A percentile compares a stretch with the other conserved stretches of the same genome.
Evolutionary conservation across 2,329 filamentous ascomycete species (phyloP).

Genomic region (Microcyclospora tardicrescens): DNA sequence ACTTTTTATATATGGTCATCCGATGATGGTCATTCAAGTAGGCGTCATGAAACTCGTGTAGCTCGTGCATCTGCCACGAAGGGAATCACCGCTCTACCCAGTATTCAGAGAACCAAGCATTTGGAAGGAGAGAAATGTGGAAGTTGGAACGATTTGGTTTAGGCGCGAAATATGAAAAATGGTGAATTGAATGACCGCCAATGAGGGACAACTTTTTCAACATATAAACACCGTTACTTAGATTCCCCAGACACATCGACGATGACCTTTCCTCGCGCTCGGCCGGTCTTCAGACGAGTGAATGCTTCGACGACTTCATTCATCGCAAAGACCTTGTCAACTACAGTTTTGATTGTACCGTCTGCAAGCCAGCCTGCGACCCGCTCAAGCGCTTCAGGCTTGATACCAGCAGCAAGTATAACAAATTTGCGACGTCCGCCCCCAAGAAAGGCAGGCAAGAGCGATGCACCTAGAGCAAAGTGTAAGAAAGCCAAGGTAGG

Average conservation of each 20-base stretch:
- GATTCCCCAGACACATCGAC: conserved; percentile 16
- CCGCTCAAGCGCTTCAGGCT: conserved; percentile 33
- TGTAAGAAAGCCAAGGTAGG: conserved; percentile 4
- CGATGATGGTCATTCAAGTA: too few species aligned
- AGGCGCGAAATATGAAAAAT: too few species aligned
- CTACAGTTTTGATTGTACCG: conserved; percentile 42
- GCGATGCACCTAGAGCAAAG: conserved; percentile 20
- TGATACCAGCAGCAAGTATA: conserved; percentile 25
- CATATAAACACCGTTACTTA: too few species aligned
- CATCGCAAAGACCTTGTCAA: conserved; percentile 44
- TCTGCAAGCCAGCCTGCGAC: conserved; percentile 43
- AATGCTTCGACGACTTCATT: conserved; percentile 46
- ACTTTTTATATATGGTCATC: too few species aligned
- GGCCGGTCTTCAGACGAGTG: conserved; percentile 43
- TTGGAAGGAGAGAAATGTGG: too few species aligned
- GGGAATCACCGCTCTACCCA: too few species aligned
- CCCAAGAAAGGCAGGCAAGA: conserved; percentile 36
- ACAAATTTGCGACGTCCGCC: conserved; percentile 36
- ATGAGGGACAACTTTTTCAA: too few species aligned
- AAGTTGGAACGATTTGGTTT: too few species aligned
- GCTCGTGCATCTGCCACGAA: too few species aligned
- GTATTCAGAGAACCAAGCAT: too few species aligned
- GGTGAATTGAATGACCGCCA: too few species aligned
- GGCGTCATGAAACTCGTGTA: too few species aligned
- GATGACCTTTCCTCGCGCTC: conserved; percentile 48